Evolutionary conservation across 169 alveolate genomes (phyloP).

Genomic region (Cytauxzoon felis): DNA sequence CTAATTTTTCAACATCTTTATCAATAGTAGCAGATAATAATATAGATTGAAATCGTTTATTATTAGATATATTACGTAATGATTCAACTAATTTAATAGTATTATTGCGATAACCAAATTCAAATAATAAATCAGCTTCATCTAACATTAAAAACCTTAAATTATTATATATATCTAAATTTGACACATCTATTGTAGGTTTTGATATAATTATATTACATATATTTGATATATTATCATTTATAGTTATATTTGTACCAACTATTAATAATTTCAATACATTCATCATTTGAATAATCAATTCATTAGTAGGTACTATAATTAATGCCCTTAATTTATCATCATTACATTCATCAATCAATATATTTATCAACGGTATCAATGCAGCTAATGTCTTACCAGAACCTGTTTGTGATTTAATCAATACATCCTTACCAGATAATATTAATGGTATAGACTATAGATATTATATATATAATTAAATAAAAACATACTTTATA

Average conservation of each 20-base stretch:
- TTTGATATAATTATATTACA: slow-evolving; percentile 63
- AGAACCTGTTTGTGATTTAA: slow-evolving; percentile 73
- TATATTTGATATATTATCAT: slow-evolving; percentile 14
- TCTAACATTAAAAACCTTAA: slow-evolving; percentile 62
- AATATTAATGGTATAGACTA: slow-evolving; percentile 62
- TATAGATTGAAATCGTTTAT: slow-evolving; percentile 48
- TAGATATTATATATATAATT: background rate
- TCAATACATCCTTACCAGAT: slow-evolving; percentile 67
- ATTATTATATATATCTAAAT: slow-evolving; percentile 36
- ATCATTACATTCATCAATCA: slow-evolving; percentile 33
- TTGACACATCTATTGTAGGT: slow-evolving; percentile 46
- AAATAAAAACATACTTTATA: slow-evolving; percentile 30
- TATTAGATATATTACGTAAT: slow-evolving; percentile 28
- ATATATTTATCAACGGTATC: slow-evolving; percentile 53
- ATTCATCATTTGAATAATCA: slow-evolving; percentile 54
- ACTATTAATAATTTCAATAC: slow-evolving; percentile 47
- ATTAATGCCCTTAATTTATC: slow-evolving; percentile 53
- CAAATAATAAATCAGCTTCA: slow-evolving; percentile 71
- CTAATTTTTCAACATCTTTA: slow-evolving; percentile 30
- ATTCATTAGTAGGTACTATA: slow-evolving; percentile 69
- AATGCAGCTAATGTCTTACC: slow-evolving; percentile 76
- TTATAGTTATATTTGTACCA: slow-evolving; percentile 21
- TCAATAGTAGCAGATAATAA: slow-evolving; percentile 58
- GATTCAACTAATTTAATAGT: slow-evolving; percentile 48
- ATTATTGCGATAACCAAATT: slow-evolving; percentile 60